These are phyloP conservation scores for Phytophthora sojae DNA, from an alignment of 352 stramenopile species.

Conservation along the genomic window DNA sequence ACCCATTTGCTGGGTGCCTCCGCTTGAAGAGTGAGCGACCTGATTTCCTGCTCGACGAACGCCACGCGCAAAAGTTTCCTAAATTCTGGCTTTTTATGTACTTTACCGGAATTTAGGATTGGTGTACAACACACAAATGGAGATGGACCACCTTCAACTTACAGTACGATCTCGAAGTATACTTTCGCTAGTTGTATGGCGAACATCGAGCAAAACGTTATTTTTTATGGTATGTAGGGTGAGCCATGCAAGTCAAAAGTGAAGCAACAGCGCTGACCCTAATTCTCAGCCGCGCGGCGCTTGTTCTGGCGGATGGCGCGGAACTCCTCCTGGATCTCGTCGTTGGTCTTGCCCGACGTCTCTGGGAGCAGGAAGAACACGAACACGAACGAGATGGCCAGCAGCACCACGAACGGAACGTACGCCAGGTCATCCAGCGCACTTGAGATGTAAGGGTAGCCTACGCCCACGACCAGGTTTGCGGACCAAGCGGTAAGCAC, in stretches of 20 bases:
- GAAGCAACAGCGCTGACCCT: neutral
- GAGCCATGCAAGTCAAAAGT: neutral
- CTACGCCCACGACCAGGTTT: conserved; percentile 59
- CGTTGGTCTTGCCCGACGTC: conserved; percentile 57
- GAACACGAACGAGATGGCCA: conserved; percentile 40
- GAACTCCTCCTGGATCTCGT: conserved; percentile 62
- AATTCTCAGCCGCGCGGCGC: conserved; percentile 8
- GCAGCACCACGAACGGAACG: conserved; percentile 42
- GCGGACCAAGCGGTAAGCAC: conserved; percentile 43
- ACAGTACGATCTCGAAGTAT: too few relatives aligned
- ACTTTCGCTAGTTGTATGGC: neutral
- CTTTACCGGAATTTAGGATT: neutral
- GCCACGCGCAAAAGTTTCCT: neutral
- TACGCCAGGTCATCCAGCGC: conserved; percentile 44
- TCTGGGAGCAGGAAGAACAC: conserved; percentile 43
- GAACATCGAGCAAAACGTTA: neutral
- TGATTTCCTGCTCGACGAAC: conserved; percentile 14
- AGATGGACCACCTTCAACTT: neutral
- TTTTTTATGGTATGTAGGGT: neutral
- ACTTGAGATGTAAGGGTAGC: conserved; percentile 52
- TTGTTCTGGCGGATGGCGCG: conserved; percentile 42
- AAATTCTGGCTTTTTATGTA: neutral
- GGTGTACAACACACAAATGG: neutral
- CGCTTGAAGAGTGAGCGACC: neutral
- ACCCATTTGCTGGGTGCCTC: conserved; percentile 29